Conservation (phyloP, 1,284 basidiomycete genomes). For the Tranzscheliella williamsii region DNA sequence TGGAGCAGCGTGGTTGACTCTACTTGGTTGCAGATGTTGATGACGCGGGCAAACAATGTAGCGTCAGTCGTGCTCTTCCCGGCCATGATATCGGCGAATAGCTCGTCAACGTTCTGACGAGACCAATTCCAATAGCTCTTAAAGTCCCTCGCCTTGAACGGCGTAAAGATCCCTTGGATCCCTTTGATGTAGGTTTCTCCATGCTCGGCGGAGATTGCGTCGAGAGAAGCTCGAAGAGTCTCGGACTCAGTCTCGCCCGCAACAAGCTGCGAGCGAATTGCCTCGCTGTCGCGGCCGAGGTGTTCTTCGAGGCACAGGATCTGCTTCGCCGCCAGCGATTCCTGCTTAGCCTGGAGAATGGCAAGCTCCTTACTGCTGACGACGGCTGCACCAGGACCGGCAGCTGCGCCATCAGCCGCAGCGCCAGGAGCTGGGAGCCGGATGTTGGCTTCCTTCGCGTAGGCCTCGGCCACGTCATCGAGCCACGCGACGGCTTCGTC, state of each 20-base stretch:
- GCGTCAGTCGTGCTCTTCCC: conserved; percentile 90
- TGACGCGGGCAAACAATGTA: conserved; percentile 71
- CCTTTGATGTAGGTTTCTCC: conserved; percentile 92
- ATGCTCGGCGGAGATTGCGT: conserved; percentile 83
- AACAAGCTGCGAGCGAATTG: conserved; percentile 88
- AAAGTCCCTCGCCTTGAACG: conserved; percentile 93
- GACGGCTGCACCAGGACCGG: conserved; percentile 64
- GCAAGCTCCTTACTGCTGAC: conserved; percentile 98
- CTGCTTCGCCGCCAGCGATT: conserved; percentile 87
- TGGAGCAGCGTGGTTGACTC: conserved; percentile 70
- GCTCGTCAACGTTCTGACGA: conserved; percentile 86
- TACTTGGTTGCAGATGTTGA: conserved; percentile 94
- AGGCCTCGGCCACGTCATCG: conserved; percentile 79
- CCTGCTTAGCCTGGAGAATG: conserved; percentile 91
- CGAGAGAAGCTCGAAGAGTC: conserved; percentile 80
- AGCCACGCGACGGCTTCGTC: conserved; percentile 91
- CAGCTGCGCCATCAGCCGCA: conserved; percentile 67
- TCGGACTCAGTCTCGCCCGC: conserved; percentile 75
- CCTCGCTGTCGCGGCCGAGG: conserved; percentile 86
- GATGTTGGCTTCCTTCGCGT: conserved; percentile 85
- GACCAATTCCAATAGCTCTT: conserved; percentile 99
- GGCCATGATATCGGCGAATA: conserved; percentile 78
- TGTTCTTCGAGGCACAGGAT: conserved; percentile 96
- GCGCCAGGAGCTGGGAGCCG: conserved; percentile 68
- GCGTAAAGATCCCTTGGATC: conserved; percentile 89